Evolutionary conservation across 2,329 filamentous ascomycete genomes (phyloP).

Genomic region (Pyricularia pennisetigena): DNA sequence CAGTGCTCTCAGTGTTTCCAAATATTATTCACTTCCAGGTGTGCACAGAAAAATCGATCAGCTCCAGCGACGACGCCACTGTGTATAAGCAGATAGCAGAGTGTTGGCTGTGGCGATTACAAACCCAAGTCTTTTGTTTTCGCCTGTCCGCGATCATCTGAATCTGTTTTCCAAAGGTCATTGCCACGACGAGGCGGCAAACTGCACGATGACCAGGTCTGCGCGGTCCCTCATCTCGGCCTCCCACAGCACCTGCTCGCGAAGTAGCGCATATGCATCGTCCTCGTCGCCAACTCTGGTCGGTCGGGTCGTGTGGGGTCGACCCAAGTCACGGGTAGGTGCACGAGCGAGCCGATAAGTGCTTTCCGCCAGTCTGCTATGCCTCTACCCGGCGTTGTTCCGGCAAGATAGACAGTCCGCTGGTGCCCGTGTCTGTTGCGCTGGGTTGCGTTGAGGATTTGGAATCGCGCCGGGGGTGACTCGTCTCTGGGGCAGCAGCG

Average conservation of each 20-base stretch:
- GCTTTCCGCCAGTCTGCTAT: slow-evolving; percentile 35
- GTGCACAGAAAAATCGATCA: too few species aligned
- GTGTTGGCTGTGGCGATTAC: background rate
- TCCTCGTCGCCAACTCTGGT: slow-evolving; percentile 41
- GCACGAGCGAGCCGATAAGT: slow-evolving; percentile 28
- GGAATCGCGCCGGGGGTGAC: background rate
- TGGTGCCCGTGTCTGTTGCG: background rate
- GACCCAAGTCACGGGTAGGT: slow-evolving; percentile 38
- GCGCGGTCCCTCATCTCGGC: slow-evolving; percentile 42
- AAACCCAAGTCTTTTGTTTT: background rate
- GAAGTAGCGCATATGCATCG: slow-evolving; percentile 32
- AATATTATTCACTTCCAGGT: background rate
- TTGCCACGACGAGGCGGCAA: slow-evolving; percentile 23
- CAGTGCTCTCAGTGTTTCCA: background rate
- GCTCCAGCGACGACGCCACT: background rate
- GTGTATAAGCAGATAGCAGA: background rate
- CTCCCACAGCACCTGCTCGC: slow-evolving; percentile 51
- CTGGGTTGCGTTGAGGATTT: background rate
- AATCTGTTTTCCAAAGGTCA: background rate
- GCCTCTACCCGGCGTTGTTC: slow-evolving; percentile 35
- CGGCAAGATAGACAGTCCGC: slow-evolving; percentile 45
- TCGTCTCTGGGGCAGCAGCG: background rate
- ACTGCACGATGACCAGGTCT: slow-evolving; percentile 46
- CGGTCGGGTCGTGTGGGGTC: slow-evolving; percentile 47
- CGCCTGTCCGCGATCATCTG: background rate